Evolutionary conservation across 192 early-diverging fungal species (phyloP), one percentile per base, ranked within the genome.

Genomic region (Irineochytrium annulatum): DNA sequence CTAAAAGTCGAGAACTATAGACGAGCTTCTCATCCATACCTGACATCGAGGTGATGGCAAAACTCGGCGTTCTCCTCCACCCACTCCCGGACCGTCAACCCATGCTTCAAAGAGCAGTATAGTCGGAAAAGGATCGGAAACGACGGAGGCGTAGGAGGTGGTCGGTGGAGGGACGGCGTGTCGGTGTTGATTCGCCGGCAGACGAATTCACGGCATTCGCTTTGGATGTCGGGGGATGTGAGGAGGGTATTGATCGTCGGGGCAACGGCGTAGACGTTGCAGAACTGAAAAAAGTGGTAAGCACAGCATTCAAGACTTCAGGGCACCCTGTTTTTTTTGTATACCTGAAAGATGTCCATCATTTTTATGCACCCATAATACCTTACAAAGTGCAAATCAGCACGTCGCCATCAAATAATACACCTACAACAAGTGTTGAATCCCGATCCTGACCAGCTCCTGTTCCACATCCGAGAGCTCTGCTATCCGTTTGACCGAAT

Each of bases 341-440:
- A 13, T 46, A 74, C 74, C 63, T 75, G 91, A 70, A 97, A 97
- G 20, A 99, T 86, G 58, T 97, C 94, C 3, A 90, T 84, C 71
- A 97, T 64, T 31, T 82, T 84, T 27, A 96, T 87, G 59, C 92
- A 95, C 4, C 93, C 93, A 68, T 91, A 97, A 70, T 89, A 89
- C 32, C 87, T 89, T n/a, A 59, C 2, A 39, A 14, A 52, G 1
- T 20, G 39, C 20, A 67, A 60, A 71, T 32, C 1, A 24, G 11
- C 26, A 32, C 3, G 19, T 29, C 44, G 39, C 2, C 30, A 34
- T 48, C 32, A 17, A 49, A 69, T 55, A 8, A 8, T 54, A 49
- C 30, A 67, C 78, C 70, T 89, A 95, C 75, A 95, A 65, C 30
- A 99, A 63, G 65, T 99, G 97, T 55, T 91, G 84, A 39, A 99